Conservation (phyloP, 441 rosid genomes). For the Euphorbia schlechtendalii region DNA sequence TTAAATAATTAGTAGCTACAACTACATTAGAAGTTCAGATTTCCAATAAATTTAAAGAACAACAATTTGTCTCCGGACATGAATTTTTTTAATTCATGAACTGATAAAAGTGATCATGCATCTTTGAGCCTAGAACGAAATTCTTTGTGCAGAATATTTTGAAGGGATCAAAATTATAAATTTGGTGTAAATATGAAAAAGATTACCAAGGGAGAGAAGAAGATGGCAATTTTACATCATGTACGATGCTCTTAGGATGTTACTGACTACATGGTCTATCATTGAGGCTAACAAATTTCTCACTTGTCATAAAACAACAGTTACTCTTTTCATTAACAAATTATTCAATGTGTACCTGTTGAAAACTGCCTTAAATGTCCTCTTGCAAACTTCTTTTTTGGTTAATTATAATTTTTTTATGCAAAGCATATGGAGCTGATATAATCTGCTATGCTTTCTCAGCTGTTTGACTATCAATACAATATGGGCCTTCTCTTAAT, state of each 20-base stretch:
- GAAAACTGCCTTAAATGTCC: not conserved
- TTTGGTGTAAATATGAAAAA: not conserved
- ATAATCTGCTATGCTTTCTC: conserved; percentile 17
- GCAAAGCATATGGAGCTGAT: conserved; percentile 2
- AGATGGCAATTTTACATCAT: not conserved
- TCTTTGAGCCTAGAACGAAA: not conserved
- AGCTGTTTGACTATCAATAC: conserved; percentile 93
- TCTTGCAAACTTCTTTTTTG: not conserved
- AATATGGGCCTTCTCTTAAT: conserved; percentile 90
- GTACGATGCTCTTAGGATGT: too few species aligned
- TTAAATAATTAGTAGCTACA: not conserved
- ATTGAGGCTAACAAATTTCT: not conserved
- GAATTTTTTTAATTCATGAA: not conserved
- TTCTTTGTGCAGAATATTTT: not conserved
- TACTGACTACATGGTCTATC: too few species aligned
- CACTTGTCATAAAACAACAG: not conserved
- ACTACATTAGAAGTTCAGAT: not conserved
- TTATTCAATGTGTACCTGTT: not conserved
- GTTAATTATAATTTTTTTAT: not conserved
- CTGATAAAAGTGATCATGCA: not conserved
- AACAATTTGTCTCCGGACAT: not conserved
- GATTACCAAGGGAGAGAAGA: not conserved
- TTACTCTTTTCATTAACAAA: not conserved
- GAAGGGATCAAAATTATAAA: not conserved
- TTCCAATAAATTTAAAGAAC: not conserved